Evolutionary conservation across 2,329 filamentous ascomycete species (phyloP), one percentile per base, ranked within the genome.

Genomic region (Paramyrothecium sp.): DNA sequence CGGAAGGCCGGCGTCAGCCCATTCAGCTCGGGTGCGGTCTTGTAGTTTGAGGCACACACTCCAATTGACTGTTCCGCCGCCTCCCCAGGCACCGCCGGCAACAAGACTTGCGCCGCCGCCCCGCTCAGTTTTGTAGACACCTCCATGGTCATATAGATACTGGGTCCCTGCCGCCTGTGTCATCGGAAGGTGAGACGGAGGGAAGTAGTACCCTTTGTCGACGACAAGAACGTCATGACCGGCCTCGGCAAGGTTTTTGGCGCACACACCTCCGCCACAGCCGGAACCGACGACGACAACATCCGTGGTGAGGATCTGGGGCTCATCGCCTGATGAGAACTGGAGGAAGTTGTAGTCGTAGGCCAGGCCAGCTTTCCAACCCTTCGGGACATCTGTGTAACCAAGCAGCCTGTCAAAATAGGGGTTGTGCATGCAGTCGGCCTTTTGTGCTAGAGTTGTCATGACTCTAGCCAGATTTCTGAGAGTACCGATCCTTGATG

Each of bases 11-110:
- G 75, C 66, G 53, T 83, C 78, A 0, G 90, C 88, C 93, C 94
- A 97, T 73, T 97, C 91, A 63, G 85, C 79, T 3, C 92, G 85
- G 1, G 97, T 90, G 61, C 81, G 90, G 23, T 84, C 86, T 68
- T 94, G 91, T 0, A 91, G 89, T 63, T 81, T 78, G 54, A 87
- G 75, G 53, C 77, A 77, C 10, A 84, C 84, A 66, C 81, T 89
- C 92, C 92, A 97, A 73, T 97, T 97, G 65, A 97, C 75, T 0
- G 91, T 92, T 7, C 92, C 92, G 56, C 93, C 93, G 47, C 93
- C 93, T 30, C 93, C 93, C 85, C 89, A 96, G 33, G 84, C 84
- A 56, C 85, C 83, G 2, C 90, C 93, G 0, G 89, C 84, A 3
- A 90, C 70, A 13, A 94, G 72, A 17, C 76, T 82, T 7, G 38